Evolutionary conservation across 1,139 yeast genomes (phyloP).

Genomic region (Candida sanyaensis): DNA sequence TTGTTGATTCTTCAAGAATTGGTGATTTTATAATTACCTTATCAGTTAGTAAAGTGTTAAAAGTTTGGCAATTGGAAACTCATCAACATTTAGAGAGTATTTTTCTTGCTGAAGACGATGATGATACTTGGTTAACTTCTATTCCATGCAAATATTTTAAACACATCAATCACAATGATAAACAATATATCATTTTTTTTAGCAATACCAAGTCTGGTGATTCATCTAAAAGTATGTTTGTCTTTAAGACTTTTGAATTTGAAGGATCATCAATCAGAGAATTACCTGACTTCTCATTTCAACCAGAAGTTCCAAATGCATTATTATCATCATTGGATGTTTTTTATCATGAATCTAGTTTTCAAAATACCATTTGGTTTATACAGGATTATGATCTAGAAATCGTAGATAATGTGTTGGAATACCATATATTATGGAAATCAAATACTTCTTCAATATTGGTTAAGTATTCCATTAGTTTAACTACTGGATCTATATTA

Average conservation of each 20-base stretch:
- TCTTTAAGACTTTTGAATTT: conserved; percentile 26
- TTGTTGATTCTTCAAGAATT: conserved; percentile 30
- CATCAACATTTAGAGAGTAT: conserved; percentile 25
- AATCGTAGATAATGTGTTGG: conserved; percentile 21
- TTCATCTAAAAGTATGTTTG: conserved; percentile 22
- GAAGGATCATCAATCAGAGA: conserved; percentile 22
- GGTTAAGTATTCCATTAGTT: conserved; percentile 22
- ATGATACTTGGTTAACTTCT: conserved; percentile 29
- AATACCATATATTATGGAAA: conserved; percentile 55
- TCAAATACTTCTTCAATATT: conserved; percentile 58
- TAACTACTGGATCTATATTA: conserved; percentile 19
- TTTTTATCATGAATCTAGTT: conserved; percentile 11
- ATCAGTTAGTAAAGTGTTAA: conserved; percentile 50
- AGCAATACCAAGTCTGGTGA: conserved; percentile 11
- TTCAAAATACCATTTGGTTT: conserved; percentile 47
- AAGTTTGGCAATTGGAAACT: conserved; percentile 54
- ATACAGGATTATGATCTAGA: conserved; percentile 41
- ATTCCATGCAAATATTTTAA: conserved; percentile 35
- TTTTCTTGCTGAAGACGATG: conserved; percentile 15
- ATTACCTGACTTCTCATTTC: conserved; percentile 25
- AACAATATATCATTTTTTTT: conserved; percentile 18
- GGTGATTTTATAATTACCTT: conserved; percentile 24
- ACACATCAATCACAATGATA: conserved; percentile 13
- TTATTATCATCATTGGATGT: conserved; percentile 11
- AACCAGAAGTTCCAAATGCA: conserved; percentile 27